Percentiles rank a stretch among this genome's conserved stretches.
Conservation (phyloP, 1,139 yeast genomes). For the Candida sp. region DNA sequence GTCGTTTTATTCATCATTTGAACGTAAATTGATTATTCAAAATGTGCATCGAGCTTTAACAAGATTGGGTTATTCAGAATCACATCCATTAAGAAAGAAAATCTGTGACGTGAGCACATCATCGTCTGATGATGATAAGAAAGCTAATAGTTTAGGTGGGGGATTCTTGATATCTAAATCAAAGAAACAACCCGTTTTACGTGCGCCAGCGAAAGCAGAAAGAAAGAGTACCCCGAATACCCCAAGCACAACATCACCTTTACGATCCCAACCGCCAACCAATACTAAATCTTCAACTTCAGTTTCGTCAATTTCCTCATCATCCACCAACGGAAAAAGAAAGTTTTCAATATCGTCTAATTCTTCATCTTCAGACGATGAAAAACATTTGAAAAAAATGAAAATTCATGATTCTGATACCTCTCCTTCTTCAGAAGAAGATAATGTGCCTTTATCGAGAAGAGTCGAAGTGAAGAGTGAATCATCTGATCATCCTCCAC, state of each 20-base stretch:
- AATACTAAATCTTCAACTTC: not conserved
- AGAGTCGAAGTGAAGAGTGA: constrained; percentile 5
- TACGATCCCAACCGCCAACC: constrained; percentile 5
- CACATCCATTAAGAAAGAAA: constrained; percentile 42
- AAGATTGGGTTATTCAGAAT: constrained; percentile 40
- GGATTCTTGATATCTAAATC: constrained; percentile 12
- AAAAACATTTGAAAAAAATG: constrained; percentile 8
- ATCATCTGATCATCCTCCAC: not conserved
- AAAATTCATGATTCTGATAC: constrained; percentile 16
- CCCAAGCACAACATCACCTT: constrained; percentile 6
- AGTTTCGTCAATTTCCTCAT: not conserved
- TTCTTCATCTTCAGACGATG: constrained; percentile 16
- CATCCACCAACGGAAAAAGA: constrained; percentile 6
- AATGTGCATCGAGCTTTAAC: constrained; percentile 40
- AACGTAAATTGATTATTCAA: constrained; percentile 27
- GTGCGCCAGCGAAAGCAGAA: constrained; percentile 5
- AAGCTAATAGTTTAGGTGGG: constrained; percentile 13
- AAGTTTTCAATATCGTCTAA: constrained; percentile 11
- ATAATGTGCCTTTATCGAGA: constrained; percentile 9
- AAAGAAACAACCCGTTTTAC: constrained; percentile 4
- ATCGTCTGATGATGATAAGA: constrained; percentile 3
- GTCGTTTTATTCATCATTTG: constrained; percentile 29
- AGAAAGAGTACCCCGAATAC: constrained; percentile 1
- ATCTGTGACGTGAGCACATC: constrained; percentile 14
- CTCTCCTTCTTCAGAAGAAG: constrained; percentile 29